Base-by-base conservation (phyloP, 768 basidiomycete genomes). In the Tephrocybe sp. region DNA sequence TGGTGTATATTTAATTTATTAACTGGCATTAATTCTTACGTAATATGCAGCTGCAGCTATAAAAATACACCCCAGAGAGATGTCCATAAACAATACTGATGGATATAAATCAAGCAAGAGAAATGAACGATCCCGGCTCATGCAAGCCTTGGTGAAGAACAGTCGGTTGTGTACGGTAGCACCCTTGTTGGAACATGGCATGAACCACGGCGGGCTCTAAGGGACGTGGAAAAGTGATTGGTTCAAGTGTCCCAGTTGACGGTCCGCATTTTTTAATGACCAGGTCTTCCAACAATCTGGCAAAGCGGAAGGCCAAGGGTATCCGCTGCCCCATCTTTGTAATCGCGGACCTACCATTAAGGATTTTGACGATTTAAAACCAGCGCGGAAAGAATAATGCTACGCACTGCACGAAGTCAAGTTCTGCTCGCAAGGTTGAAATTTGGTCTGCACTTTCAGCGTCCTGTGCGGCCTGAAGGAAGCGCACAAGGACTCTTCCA, bases 391-490 rank as follows among this genome's bases (percentile, higher is more conserved):
- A 44, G 47, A 31, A 40, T 36, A 16, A 27, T 43, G 4, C 5
- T 21, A 70, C 82, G 41, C 41, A 86, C 86, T 78, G 74, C n/a
- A 89, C 73, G 59, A 86, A 87, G 47, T 82, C 80, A 24, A 89
- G 68, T 63, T 91, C 89, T 9, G 73, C 68, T 16, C 77, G 78
- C 7, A 89, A 62, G 11, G 78, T 82, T 1, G 75, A 59, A n/a
- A 79, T 72, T 61, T 86, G 84, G 25, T 83, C 82, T 21, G 69
- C 58, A 49, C 76, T 76, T 16, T 80, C 76, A 4, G 74, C 75
- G 28, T 86, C 78, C 26, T 81, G 70, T 3, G 86, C 82, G 26
- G 81, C 83, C 53, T 80, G 78, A 27, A 87, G 64, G 62, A 88
- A 88, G 12, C 84, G 76, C 15, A 81, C 76, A 18, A 90, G 72